A percentile compares a stretch with the other conserved stretches of the same genome.
These are phyloP conservation scores for Ceratobasidium sp. DNA, from an alignment of 1,284 basidiomycete genomes.

Conservation along the genomic window DNA sequence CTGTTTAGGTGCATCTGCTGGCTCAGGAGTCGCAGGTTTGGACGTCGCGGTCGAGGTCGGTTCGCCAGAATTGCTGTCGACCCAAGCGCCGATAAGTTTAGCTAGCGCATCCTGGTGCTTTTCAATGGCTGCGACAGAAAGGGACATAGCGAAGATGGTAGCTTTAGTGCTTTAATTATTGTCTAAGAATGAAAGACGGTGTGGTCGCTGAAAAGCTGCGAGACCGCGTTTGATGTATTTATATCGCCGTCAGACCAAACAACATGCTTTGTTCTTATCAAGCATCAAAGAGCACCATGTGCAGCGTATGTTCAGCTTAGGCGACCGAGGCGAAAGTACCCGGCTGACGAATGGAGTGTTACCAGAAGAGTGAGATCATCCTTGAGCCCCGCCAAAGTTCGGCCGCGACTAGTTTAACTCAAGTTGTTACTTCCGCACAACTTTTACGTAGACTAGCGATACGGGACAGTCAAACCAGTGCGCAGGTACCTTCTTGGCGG, in stretches of 20 bases:
- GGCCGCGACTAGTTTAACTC: no score
- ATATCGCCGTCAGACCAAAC: constrained; percentile 1
- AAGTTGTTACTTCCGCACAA: no score
- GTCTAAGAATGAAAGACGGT: neutral
- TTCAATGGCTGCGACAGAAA: constrained; percentile 36
- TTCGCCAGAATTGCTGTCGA: constrained; percentile 15
- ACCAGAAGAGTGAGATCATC: no score
- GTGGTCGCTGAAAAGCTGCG: neutral
- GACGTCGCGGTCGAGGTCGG: neutral
- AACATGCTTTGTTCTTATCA: no score
- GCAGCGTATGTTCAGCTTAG: no score
- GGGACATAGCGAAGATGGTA: constrained; percentile 13
- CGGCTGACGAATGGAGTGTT: no score
- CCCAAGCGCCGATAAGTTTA: constrained; percentile 33
- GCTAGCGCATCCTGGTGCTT: constrained; percentile 12
- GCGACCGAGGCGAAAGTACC: no score
- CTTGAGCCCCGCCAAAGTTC: no score
- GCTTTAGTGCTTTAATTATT: neutral
- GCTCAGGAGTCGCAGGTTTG: neutral
- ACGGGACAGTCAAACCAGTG: no score
- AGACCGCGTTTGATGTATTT: neutral
- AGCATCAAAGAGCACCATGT: no score
- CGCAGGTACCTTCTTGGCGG: no score
- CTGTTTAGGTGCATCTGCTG: constrained; percentile 48
- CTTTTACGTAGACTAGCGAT: no score